Evolutionary conservation across 2,329 filamentous ascomycete genomes (phyloP).

Genomic region (Colletotrichum acutatum): DNA sequence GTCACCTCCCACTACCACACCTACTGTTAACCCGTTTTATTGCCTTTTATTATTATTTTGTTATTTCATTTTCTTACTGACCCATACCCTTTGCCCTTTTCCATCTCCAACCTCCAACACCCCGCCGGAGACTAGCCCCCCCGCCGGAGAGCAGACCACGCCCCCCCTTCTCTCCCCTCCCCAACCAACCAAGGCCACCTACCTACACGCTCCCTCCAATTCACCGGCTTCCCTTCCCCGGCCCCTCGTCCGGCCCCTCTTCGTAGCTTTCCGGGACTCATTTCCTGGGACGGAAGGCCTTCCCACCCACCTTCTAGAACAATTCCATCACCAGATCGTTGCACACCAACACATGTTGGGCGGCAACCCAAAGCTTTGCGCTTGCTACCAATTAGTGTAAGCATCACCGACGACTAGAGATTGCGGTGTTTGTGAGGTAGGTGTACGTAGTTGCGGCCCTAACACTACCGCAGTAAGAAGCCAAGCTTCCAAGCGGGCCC

Average conservation of each 20-base stretch:
- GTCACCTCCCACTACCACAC: slow-evolving; percentile 5
- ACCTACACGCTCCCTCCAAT: background rate
- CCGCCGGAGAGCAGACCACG: background rate
- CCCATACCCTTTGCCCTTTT: background rate
- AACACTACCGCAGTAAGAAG: background rate
- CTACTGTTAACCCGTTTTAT: background rate
- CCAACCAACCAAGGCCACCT: background rate
- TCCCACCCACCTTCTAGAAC: slow-evolving; percentile 27
- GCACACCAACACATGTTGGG: slow-evolving; percentile 3
- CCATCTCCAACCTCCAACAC: background rate
- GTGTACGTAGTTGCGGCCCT: background rate
- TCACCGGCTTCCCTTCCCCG: slow-evolving; percentile 18
- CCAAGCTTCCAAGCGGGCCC: slow-evolving; percentile 1
- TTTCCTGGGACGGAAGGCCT: slow-evolving; percentile 16
- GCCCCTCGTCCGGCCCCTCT: slow-evolving; percentile 23
- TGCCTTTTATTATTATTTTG: background rate
- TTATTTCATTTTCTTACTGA: background rate
- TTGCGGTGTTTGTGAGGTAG: background rate
- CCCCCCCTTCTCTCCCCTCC: background rate
- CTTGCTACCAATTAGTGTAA: background rate
- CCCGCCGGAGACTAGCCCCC: too few species aligned
- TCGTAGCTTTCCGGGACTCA: slow-evolving; percentile 18
- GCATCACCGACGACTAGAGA: background rate
- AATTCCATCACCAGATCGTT: slow-evolving; percentile 15
- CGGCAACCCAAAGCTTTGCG: background rate